Conservation (phyloP, 305 asterid species). For the Nicotiana rustica region DNA sequence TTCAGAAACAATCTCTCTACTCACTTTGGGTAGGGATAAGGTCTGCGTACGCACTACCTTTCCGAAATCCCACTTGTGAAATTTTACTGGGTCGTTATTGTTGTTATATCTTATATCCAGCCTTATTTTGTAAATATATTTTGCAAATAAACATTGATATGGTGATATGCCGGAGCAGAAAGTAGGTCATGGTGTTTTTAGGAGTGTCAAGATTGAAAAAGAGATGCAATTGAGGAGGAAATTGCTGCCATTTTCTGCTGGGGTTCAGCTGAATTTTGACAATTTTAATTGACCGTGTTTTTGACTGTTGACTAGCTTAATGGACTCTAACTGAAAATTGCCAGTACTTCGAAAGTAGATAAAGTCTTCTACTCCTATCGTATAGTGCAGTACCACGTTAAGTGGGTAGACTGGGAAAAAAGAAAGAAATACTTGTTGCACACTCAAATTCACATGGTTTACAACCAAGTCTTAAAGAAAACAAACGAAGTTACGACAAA, state of each 20-base stretch:
- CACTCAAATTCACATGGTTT: not conserved
- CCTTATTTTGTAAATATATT: not conserved
- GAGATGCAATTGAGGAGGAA: not conserved
- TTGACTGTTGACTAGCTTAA: not conserved
- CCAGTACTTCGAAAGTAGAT: not conserved
- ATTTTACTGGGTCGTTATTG: no score
- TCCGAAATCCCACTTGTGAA: no score
- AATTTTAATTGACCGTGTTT: not conserved
- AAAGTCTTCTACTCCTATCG: not conserved
- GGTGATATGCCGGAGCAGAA: not conserved
- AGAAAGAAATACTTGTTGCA: not conserved
- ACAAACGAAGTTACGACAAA: not conserved
- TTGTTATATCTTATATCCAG: no score
- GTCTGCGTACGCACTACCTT: no score
- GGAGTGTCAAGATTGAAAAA: not conserved
- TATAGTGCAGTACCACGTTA: not conserved
- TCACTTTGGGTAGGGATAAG: no score
- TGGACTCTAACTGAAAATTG: not conserved
- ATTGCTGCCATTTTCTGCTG: constrained; percentile 13
- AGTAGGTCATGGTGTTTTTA: not conserved
- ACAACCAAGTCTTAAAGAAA: not conserved
- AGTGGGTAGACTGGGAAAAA: not conserved
- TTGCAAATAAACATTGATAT: not conserved
- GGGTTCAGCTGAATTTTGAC: not conserved
- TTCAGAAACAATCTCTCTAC: no score